Percentiles rank a stretch among this genome's conserved stretches.
Evolutionary conservation across 1,139 yeast genomes (phyloP).

Genomic region (Magnusiomyces magnusii): DNA sequence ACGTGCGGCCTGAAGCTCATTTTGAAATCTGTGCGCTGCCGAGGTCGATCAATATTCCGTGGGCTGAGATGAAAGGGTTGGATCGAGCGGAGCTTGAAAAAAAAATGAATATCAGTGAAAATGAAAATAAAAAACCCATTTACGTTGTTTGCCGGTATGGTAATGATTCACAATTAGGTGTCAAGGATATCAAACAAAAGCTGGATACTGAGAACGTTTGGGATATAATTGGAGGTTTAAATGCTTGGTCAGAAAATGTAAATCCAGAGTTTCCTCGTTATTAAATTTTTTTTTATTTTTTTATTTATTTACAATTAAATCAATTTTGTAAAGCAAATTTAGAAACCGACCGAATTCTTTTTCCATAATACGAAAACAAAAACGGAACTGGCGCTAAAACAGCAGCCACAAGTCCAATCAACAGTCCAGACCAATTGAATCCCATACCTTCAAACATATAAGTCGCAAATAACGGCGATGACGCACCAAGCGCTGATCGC

Average conservation of each 20-base stretch:
- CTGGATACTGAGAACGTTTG: conserved; percentile 43
- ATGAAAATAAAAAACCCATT: no score
- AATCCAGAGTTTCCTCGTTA: conserved; percentile 64
- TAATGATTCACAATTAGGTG: conserved; percentile 82
- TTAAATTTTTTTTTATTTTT: conserved; percentile 35
- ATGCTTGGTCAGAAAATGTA: conserved; percentile 57
- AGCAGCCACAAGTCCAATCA: conserved; percentile 62
- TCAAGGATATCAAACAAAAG: conserved; percentile 45
- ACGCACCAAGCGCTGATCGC: conserved; percentile 66
- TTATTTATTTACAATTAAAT: neutral
- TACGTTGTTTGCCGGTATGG: conserved; percentile 76
- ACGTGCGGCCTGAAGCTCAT: conserved; percentile 79
- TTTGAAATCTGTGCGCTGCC: conserved; percentile 58
- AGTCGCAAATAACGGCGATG: conserved; percentile 71
- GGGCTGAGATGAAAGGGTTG: neutral
- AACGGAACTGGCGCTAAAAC: conserved; percentile 69
- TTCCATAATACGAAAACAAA: conserved; percentile 59
- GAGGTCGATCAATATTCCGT: conserved; percentile 55
- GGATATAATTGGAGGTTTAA: conserved; percentile 75
- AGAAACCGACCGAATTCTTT: conserved; percentile 50
- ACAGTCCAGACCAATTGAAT: conserved; percentile 74
- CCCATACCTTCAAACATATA: conserved; percentile 73
- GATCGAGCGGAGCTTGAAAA: conserved; percentile 2
- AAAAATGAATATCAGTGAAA: neutral
- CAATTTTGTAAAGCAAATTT: conserved; percentile 46